Percentiles rank a stretch among this genome's conserved stretches.
These are phyloP conservation scores for Zangia roseola DNA, from an alignment of 768 basidiomycete species.

Conservation along the genomic window DNA sequence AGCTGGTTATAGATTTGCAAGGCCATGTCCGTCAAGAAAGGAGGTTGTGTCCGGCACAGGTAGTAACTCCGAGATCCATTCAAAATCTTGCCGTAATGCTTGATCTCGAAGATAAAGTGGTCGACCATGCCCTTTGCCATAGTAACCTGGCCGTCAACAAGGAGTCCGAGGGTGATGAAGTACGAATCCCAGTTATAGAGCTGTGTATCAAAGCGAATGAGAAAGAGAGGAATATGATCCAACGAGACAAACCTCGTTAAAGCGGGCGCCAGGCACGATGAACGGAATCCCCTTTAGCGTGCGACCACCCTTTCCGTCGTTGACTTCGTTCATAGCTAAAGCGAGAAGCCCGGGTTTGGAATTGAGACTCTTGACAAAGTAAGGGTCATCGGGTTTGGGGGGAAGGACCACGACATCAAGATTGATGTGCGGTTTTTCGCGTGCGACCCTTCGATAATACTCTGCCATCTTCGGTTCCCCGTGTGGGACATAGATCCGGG, in stretches of 20 bases:
- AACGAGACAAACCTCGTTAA: constrained; percentile 74
- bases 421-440: constrained; percentile 90
- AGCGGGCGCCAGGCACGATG: constrained; percentile 93
- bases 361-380: constrained; percentile 90
- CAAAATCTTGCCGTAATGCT: constrained; percentile 93
- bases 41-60: constrained; percentile 93
- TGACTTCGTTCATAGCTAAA: constrained; percentile 90
- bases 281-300: constrained; percentile 93
- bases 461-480: constrained; percentile 93
- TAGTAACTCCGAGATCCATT: constrained; percentile 97
- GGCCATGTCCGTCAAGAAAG: constrained; percentile 98
- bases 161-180: constrained; percentile 89
- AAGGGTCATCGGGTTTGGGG: constrained; percentile 79
- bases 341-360: constrained; percentile 92
- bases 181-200: constrained; percentile 96
- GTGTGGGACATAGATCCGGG: constrained; percentile 93
- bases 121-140: constrained; percentile 99
- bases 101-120: constrained; percentile 99
- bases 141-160: constrained; percentile 90
- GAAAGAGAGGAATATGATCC: constrained; percentile 1
- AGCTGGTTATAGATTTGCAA: constrained; percentile 97
- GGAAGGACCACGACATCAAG: constrained; percentile 92
- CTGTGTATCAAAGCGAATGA: constrained; percentile 38
- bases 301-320: constrained; percentile 74
- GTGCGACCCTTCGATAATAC: constrained; percentile 90